Evolutionary conservation across 352 stramenopile genomes (phyloP), one percentile per base, ranked within the genome.

Genomic region (Pseudoperonospora humuli): DNA sequence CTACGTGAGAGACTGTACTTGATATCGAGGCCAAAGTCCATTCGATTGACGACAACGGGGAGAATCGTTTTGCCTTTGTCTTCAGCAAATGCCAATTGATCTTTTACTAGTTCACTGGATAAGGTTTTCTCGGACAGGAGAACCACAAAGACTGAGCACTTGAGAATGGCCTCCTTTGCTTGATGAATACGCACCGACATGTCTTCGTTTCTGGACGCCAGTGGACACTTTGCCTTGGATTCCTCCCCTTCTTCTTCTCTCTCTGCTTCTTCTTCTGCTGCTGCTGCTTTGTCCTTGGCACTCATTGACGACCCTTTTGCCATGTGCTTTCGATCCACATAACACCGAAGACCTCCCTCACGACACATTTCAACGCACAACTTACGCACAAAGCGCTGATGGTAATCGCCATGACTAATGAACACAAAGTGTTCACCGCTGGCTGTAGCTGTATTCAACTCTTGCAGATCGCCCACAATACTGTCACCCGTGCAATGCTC

Each of bases 51-150:
- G 5, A 86, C 76, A 18, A 87, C 64, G 1, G 79, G 76, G 21
- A 87, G 69, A 55, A 89, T 80, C 19, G 54, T 56, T 60, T 86
- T 87, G 38, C 72, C 78, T 45, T 86, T 86, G 49, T 91, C 78
- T 51, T 88, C 75, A 2, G 75, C 78, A 41, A 87, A 91, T 13
- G 73, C 78, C n/a, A 88, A 50, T 55, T 91, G 75, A 51, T 88
- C 75, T 50, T 75, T 87, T 38, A 92, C 70, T 15, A 92, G 58
- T 45, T 92, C 79, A 5, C 71, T 88, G 55, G 84, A 80, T 37
- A 77, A 74, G 48, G 66, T 86, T 19, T 84, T 68, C 35, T 79
- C 66, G 14, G 80, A 89, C 8, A 89, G 54, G 25, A 93, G 67
- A 19, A 88, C 75, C 15, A 93, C 44, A 45, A 90, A 79, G 9